phyloP scores from a whole-genome alignment of 1,284 basidiomycete genomes.

The Pyrrhoderma noxium region DNA sequence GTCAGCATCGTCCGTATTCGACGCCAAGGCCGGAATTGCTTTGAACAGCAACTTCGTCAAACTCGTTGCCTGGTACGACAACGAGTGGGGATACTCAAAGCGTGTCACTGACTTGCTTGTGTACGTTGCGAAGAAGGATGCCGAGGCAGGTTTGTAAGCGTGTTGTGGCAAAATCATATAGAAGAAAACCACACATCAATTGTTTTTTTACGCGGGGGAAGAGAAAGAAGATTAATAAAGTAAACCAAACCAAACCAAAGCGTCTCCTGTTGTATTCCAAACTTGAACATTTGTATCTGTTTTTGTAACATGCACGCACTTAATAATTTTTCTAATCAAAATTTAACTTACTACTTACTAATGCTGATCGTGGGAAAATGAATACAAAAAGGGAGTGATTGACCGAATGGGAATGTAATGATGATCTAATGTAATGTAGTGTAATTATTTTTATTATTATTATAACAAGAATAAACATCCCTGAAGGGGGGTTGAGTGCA shows the following conservation, averaged over 20 bases:
- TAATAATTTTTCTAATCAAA: no score
- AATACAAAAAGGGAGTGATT: no score
- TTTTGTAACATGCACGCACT: no score
- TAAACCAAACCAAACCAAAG: neutral
- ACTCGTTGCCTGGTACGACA: slow-evolving; percentile 94
- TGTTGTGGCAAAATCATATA: no score
- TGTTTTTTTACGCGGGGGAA: neutral
- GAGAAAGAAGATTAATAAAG: neutral
- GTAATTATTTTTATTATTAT: no score
- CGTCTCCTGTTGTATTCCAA: neutral
- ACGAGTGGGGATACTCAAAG: slow-evolving; percentile 95
- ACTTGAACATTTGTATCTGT: neutral
- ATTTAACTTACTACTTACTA: no score
- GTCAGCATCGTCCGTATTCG: slow-evolving; percentile 79
- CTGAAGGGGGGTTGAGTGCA: no score
- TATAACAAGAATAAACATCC: no score
- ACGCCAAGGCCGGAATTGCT: slow-evolving; percentile 89
- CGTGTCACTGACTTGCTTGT: slow-evolving; percentile 90
- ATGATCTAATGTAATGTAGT: no score
- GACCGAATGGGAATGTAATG: no score
- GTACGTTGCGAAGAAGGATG: slow-evolving; percentile 74
- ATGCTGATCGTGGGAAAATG: no score
- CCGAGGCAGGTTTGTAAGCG: slow-evolving; percentile 12
- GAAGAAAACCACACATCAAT: no score
- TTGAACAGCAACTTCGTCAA: slow-evolving; percentile 95